Evolutionary conservation across 1,284 basidiomycete species (phyloP).

Genomic region (Ceratobasidium sp.): DNA sequence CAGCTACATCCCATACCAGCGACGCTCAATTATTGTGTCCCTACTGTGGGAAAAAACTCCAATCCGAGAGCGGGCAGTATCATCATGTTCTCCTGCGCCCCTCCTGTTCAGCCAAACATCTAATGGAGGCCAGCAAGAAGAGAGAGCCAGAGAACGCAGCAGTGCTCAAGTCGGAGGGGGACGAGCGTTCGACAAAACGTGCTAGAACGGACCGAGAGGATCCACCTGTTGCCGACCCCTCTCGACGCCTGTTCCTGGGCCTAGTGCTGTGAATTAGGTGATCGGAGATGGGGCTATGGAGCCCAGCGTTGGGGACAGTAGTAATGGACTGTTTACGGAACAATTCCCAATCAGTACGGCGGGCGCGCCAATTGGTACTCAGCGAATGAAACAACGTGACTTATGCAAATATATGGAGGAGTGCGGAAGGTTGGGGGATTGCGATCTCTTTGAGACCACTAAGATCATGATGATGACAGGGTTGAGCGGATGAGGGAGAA

Average conservation of each 20-base stretch:
- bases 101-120: not conserved
- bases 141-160: not conserved
- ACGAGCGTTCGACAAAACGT: not conserved
- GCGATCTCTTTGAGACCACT: conserved; percentile 1
- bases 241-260: not conserved
- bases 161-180: not conserved
- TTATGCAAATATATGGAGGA: not conserved
- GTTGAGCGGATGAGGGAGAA: conserved; percentile 1
- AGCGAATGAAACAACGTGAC: not conserved
- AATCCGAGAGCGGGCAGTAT: not conserved
- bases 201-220: not conserved
- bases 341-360: conserved; percentile 14
- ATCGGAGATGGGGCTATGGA: not conserved
- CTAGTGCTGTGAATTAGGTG: no score
- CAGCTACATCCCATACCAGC: not conserved
- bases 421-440: conserved; percentile 8
- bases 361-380: conserved; percentile 18
- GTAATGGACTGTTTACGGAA: conserved; percentile 18
- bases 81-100: not conserved
- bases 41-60: not conserved
- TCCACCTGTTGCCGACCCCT: conserved; percentile 3
- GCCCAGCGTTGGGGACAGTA: not conserved
- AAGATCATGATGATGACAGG: conserved; percentile 16
- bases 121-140: not conserved
- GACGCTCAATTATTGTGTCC: not conserved